phyloP scores from a whole-genome alignment of 2,329 filamentous ascomycete genomes.

The Colletotrichum salicis region DNA sequence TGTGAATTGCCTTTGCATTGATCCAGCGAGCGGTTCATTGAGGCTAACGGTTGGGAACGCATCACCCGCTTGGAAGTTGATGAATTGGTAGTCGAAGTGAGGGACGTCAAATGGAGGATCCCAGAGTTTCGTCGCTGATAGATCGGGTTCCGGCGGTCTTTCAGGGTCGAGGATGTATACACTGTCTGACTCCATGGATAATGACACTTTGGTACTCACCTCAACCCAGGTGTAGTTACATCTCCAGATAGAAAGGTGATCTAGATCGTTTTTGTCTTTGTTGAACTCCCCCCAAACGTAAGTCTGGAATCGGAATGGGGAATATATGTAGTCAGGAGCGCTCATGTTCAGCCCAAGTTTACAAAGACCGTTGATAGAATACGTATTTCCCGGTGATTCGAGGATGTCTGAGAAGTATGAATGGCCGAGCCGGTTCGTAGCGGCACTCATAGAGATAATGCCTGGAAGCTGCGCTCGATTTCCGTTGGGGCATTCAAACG shows the following conservation, averaged over 20 bases:
- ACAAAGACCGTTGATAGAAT: not conserved
- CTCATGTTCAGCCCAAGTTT: not conserved
- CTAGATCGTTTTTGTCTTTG: not conserved
- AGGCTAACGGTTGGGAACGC: not conserved
- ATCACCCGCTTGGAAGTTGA: too few relatives aligned
- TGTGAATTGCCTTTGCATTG: not conserved
- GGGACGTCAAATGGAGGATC: not conserved
- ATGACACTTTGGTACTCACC: not conserved
- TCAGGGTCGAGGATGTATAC: constrained; percentile 3
- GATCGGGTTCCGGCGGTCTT: not conserved
- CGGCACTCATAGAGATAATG: not conserved
- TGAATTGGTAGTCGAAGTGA: not conserved
- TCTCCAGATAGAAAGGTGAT: not conserved
- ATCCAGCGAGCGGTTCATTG: not conserved
- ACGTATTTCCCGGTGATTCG: not conserved
- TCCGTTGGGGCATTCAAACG: not conserved
- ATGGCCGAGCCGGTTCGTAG: not conserved
- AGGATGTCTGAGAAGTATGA: not conserved
- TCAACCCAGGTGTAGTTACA: constrained; percentile 17
- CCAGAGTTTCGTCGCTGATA: not conserved
- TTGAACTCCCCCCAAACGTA: not conserved
- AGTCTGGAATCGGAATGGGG: not conserved
- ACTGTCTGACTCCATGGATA: too few relatives aligned
- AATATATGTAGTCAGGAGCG: too few relatives aligned
- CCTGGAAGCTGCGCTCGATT: not conserved